These are phyloP conservation scores for Alternaria ethzedia DNA, from an alignment of 2,329 filamentous ascomycete genomes.

Conservation along the genomic window DNA sequence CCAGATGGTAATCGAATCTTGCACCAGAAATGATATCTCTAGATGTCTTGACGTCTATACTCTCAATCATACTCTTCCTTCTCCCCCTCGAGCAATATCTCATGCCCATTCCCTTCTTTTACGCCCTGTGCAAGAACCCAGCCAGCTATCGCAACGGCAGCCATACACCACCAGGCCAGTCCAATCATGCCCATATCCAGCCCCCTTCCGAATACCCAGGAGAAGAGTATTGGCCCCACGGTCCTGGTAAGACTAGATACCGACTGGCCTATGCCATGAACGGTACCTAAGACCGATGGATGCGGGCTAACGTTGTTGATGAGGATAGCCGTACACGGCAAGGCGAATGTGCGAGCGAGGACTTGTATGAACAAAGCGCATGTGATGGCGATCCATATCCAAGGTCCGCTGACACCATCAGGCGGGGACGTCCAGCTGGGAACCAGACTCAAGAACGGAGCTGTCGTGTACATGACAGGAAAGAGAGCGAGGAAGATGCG, in stretches of 20 bases:
- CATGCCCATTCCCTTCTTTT: constrained; percentile 68
- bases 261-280: constrained; percentile 66
- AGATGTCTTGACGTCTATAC: neutral
- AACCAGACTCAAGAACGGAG: constrained; percentile 53
- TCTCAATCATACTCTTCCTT: neutral
- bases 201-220: constrained; percentile 66
- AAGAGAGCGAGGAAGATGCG: constrained; percentile 53
- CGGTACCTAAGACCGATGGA: constrained; percentile 60
- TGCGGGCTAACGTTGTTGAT: constrained; percentile 59
- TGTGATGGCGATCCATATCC: constrained; percentile 54
- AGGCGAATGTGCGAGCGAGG: constrained; percentile 56
- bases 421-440: constrained; percentile 50
- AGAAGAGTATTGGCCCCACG: constrained; percentile 66
- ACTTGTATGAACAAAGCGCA: constrained; percentile 54
- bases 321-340: constrained; percentile 65
- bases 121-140: constrained; percentile 62
- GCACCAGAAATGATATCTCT: accelerated
- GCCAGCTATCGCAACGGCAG: constrained; percentile 57
- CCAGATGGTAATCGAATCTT: neutral
- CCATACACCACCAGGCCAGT: constrained; percentile 64
- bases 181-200: constrained; percentile 64
- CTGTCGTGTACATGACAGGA: constrained; percentile 53
- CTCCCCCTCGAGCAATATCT: constrained; percentile 65
- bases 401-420: constrained; percentile 46
- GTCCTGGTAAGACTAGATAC: constrained; percentile 65